These are phyloP conservation scores for Argentina anserina DNA, from an alignment of 306 rosid species.

Conservation along the genomic window DNA sequence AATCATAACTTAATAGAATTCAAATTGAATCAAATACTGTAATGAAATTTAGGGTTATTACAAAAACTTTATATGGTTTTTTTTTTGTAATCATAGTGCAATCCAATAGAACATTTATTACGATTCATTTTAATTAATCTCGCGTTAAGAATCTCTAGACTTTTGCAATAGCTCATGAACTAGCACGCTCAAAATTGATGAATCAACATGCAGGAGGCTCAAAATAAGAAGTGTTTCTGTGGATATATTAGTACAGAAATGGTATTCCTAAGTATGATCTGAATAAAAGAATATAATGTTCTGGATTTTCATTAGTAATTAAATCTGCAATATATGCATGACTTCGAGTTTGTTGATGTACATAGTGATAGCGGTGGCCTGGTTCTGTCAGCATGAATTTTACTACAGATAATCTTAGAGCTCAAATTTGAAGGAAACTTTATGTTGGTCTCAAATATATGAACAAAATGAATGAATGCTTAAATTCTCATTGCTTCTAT, in stretches of 20 bases:
- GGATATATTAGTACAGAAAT: no score
- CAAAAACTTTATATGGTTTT: no score
- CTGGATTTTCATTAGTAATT: no score
- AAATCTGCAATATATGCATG: no score
- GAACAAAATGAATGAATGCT: no score
- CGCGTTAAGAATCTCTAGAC: not conserved
- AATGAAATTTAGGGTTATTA: no score
- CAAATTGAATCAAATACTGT: no score
- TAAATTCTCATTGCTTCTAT: not conserved
- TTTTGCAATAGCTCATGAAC: not conserved
- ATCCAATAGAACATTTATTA: not conserved
- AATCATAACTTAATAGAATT: no score
- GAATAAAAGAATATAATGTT: no score
- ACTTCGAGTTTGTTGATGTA: not conserved
- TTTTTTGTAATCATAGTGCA: not conserved
- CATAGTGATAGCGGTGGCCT: not conserved
- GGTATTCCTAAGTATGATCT: no score
- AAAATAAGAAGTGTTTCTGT: no score
- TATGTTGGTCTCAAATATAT: not conserved
- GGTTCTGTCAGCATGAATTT: not conserved
- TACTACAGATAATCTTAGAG: not conserved
- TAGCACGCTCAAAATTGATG: not conserved
- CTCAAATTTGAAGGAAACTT: not conserved
- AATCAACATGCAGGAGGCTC: no score
- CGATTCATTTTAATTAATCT: not conserved